Conservation (phyloP, 805 yeast species). For the Starmerella vaccinii region DNA sequence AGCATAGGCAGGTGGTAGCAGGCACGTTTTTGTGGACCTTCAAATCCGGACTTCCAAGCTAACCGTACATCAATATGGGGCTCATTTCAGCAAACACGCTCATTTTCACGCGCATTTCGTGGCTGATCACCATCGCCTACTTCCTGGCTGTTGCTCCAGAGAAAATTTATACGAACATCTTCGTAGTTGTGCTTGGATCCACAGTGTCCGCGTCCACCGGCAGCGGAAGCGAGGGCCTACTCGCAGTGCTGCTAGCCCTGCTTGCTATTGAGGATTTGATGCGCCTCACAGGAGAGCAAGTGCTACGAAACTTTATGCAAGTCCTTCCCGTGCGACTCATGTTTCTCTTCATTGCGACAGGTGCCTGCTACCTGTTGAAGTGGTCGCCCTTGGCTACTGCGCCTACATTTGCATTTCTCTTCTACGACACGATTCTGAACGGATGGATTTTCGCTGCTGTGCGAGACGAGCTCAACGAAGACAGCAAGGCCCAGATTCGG, state of each 20-base stretch:
- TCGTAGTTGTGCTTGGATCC: slow-evolving; percentile 26
- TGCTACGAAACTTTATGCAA: slow-evolving; percentile 22
- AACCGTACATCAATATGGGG: neutral
- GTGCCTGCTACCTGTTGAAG: slow-evolving; percentile 22
- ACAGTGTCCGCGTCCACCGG: slow-evolving; percentile 22
- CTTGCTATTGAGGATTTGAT: slow-evolving; percentile 27
- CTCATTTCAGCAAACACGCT: slow-evolving; percentile 14
- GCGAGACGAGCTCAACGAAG: slow-evolving; percentile 32
- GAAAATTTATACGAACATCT: slow-evolving; percentile 23
- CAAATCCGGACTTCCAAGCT: no score
- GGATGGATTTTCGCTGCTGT: slow-evolving; percentile 27
- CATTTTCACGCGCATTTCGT: slow-evolving; percentile 14
- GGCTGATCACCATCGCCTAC: slow-evolving; percentile 27
- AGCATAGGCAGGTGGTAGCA: neutral
- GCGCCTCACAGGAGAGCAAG: slow-evolving; percentile 22
- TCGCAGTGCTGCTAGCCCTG: slow-evolving; percentile 25
- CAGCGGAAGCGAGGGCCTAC: slow-evolving; percentile 26
- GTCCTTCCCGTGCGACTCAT: slow-evolving; percentile 28
- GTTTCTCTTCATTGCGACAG: slow-evolving; percentile 24
- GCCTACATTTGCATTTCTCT: slow-evolving; percentile 28
- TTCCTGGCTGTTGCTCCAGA: slow-evolving; percentile 27
- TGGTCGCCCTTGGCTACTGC: slow-evolving; percentile 25
- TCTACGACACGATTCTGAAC: slow-evolving; percentile 29
- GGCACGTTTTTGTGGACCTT: neutral
- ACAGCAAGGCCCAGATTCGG: slow-evolving; percentile 19